Conservation (phyloP, 768 basidiomycete genomes). For the Tricholoma bakamatsutake region DNA sequence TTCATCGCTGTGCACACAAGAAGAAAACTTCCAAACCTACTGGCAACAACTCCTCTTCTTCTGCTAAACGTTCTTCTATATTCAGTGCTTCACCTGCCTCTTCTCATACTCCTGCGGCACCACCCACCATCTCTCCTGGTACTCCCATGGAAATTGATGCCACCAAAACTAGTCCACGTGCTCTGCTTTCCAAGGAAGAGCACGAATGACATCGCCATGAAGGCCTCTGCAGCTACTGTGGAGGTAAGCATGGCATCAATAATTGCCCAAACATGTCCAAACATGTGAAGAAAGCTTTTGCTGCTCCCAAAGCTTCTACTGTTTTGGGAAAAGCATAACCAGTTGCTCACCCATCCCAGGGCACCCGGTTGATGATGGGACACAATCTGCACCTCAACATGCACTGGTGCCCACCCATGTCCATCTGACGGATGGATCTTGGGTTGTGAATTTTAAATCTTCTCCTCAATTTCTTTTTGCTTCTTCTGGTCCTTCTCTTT, state of each 20-base stretch:
- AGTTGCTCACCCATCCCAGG: constrained; percentile 2
- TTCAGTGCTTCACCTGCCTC: no score
- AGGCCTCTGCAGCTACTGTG: neutral
- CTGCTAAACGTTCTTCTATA: no score
- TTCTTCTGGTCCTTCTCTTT: constrained; percentile 5
- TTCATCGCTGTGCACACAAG: constrained; percentile 16
- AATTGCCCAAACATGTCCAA: constrained; percentile 1
- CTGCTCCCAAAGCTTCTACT: neutral
- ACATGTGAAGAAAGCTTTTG: neutral
- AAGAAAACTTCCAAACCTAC: neutral
- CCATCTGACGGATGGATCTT: constrained; percentile 11
- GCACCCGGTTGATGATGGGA: constrained; percentile 20
- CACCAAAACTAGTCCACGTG: no score
- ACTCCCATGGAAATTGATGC: no score
- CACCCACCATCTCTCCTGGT: no score
- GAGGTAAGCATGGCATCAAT: constrained; percentile 7
- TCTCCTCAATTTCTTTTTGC: constrained; percentile 17
- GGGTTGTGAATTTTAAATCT: constrained; percentile 12
- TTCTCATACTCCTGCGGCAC: no score
- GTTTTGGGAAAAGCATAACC: neutral
- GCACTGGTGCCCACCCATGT: constrained; percentile 12
- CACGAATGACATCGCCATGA: neutral
- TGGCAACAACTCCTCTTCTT: neutral
- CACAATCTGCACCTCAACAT: constrained; percentile 13
- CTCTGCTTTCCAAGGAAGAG: no score